phyloP scores from a whole-genome alignment of 1,139 yeast genomes.

The Eremothecium cymbalariae region DNA sequence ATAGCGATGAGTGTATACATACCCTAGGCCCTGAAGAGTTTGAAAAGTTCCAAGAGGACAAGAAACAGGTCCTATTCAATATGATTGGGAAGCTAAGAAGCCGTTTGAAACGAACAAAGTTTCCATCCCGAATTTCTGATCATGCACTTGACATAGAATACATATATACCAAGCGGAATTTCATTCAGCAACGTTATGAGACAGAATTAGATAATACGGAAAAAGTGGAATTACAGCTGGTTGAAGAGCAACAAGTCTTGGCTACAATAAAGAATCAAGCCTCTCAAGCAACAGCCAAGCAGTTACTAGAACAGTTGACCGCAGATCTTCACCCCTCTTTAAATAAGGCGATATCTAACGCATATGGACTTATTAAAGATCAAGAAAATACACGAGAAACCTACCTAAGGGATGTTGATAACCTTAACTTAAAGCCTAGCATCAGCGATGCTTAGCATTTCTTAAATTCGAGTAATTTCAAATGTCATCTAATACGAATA shows the following conservation, averaged over 20 bases:
- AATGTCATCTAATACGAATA: slow-evolving; percentile 1
- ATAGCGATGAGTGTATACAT: slow-evolving; percentile 16
- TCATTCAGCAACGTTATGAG: slow-evolving; percentile 23
- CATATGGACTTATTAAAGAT: slow-evolving; percentile 21
- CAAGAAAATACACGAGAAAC: slow-evolving; percentile 8
- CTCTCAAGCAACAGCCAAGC: slow-evolving; percentile 10
- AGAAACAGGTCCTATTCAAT: slow-evolving; percentile 21
- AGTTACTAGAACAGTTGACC: slow-evolving; percentile 18
- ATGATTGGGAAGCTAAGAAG: slow-evolving; percentile 20
- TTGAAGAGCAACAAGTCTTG: slow-evolving; percentile 17
- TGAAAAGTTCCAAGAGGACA: slow-evolving; percentile 15
- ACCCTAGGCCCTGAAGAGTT: slow-evolving; percentile 13
- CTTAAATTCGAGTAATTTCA: too few relatives aligned
- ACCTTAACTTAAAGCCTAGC: slow-evolving; percentile 13
- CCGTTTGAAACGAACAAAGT: slow-evolving; percentile 18
- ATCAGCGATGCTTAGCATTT: not conserved
- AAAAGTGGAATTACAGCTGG: slow-evolving; percentile 19
- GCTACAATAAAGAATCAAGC: slow-evolving; percentile 15
- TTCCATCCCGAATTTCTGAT: slow-evolving; percentile 25
- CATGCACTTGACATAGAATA: slow-evolving; percentile 27
- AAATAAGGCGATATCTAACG: slow-evolving; percentile 23
- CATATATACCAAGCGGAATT: slow-evolving; percentile 26
- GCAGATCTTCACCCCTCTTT: slow-evolving; percentile 25
- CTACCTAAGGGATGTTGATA: slow-evolving; percentile 14
- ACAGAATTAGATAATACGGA: slow-evolving; percentile 23